A percentile compares a stretch with the other conserved stretches of the same genome.
phyloP scores from a whole-genome alignment of 306 rosid genomes.

The Acacia acuminata region DNA sequence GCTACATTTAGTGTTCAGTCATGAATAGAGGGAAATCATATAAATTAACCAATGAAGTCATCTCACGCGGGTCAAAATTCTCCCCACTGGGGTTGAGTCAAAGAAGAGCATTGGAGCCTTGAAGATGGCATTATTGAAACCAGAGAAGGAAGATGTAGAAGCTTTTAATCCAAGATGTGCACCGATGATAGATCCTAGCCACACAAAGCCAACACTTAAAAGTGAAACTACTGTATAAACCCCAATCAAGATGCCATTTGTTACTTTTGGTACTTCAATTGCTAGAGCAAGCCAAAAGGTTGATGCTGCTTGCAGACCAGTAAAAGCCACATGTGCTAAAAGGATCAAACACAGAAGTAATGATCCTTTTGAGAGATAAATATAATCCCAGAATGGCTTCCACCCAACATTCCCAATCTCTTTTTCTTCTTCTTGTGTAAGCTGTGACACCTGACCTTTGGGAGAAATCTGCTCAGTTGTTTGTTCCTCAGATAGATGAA shows the following conservation, averaged over 20 bases:
- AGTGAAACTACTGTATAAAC: constrained; percentile 57
- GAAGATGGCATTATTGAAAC: constrained; percentile 64
- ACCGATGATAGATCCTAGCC: constrained; percentile 37
- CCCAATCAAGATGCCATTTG: constrained; percentile 45
- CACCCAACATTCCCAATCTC: constrained; percentile 67
- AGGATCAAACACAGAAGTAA: constrained; percentile 35
- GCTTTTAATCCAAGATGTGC: constrained; percentile 75
- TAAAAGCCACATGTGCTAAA: constrained; percentile 39
- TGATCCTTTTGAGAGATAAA: constrained; percentile 45
- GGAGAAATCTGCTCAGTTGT: constrained; percentile 36
- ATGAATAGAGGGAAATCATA: background rate
- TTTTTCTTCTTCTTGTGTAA: constrained; percentile 76
- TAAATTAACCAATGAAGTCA: background rate
- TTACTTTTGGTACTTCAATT: constrained; percentile 53
- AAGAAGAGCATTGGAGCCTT: constrained; percentile 88
- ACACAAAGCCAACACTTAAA: constrained; percentile 46
- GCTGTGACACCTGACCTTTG: constrained; percentile 44
- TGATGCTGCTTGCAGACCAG: constrained; percentile 51
- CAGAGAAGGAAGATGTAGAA: constrained; percentile 61
- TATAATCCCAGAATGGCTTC: constrained; percentile 67
- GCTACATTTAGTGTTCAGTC: background rate
- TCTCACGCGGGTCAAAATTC: constrained; percentile 79
- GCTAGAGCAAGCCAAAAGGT: constrained; percentile 78
- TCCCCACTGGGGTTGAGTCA: constrained; percentile 79
- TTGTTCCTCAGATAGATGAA: constrained; percentile 20